These are phyloP conservation scores for Candida oleophila DNA, from an alignment of 805 yeast species.

Conservation along the genomic window DNA sequence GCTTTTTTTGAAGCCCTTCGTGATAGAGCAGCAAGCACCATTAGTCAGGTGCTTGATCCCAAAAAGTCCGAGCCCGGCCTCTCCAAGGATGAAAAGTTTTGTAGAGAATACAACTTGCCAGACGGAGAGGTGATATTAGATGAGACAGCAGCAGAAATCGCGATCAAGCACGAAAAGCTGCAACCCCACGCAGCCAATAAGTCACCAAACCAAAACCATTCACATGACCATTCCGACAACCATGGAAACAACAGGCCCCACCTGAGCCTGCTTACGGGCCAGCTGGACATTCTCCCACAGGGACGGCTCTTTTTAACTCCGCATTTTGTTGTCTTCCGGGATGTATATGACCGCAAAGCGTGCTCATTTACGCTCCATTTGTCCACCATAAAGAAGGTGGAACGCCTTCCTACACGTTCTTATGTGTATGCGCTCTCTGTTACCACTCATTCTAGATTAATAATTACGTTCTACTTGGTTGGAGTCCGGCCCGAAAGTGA, in stretches of 20 bases:
- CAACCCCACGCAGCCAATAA: neutral
- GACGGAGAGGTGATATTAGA: slow-evolving; percentile 62
- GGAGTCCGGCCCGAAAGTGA: slow-evolving; percentile 81
- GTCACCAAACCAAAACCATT: neutral
- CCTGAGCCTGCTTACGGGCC: slow-evolving; percentile 6
- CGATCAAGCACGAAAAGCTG: slow-evolving; percentile 24
- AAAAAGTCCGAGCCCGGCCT: slow-evolving; percentile 45
- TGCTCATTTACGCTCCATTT: slow-evolving; percentile 73
- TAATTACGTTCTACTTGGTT: slow-evolving; percentile 66
- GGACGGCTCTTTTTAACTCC: slow-evolving; percentile 70
- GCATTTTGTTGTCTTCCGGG: slow-evolving; percentile 73
- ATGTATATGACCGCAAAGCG: slow-evolving; percentile 63
- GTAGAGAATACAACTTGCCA: slow-evolving; percentile 69
- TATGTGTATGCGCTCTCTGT: slow-evolving; percentile 79
- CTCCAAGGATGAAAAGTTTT: slow-evolving; percentile 68
- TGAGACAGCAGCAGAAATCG: slow-evolving; percentile 64
- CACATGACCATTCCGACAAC: neutral
- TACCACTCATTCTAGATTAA: slow-evolving; percentile 62
- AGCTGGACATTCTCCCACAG: slow-evolving; percentile 37
- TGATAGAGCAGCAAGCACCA: slow-evolving; percentile 46
- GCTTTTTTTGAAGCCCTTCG: slow-evolving; percentile 50
- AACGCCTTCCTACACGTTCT: slow-evolving; percentile 73
- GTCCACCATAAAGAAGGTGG: slow-evolving; percentile 79
- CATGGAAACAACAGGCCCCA: neutral
- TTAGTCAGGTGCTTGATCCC: slow-evolving; percentile 38